phyloP scores from a whole-genome alignment of 352 stramenopile species.

The Bremia lactucae region DNA sequence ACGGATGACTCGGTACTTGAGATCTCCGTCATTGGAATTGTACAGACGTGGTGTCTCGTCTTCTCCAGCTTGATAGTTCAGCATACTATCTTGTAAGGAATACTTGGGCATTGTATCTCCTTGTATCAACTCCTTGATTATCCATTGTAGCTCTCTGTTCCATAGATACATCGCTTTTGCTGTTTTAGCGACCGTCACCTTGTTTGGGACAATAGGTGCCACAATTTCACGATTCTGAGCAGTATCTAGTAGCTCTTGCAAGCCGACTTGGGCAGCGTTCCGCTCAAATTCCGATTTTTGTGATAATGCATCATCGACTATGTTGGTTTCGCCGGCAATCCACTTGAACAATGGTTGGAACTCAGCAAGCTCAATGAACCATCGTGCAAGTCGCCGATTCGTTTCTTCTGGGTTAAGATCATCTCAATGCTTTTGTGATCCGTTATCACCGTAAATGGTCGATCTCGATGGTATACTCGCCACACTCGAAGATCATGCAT shows the following conservation, averaged over 20 bases:
- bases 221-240: neutral
- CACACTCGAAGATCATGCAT: neutral
- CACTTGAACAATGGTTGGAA: constrained; percentile 1
- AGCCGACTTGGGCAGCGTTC: neutral
- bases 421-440: constrained; percentile 8
- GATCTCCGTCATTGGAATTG: neutral
- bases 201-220: neutral
- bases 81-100: neutral
- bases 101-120: neutral
- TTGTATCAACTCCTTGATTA: neutral
- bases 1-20: neutral
- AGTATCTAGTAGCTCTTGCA: neutral
- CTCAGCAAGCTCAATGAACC: constrained; percentile 6
- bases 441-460: constrained; percentile 1
- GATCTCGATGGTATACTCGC: constrained; percentile 1
- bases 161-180: neutral
- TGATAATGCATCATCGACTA: neutral
- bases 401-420: constrained; percentile 5
- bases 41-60: neutral
- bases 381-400: constrained; percentile 1
- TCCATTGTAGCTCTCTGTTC: neutral
- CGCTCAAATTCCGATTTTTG: neutral
- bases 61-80: neutral
- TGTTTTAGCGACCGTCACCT: neutral
- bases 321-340: neutral